Conservation (phyloP, 2,329 filamentous ascomycete genomes). For the Aaosphaeria arxii region DNA sequence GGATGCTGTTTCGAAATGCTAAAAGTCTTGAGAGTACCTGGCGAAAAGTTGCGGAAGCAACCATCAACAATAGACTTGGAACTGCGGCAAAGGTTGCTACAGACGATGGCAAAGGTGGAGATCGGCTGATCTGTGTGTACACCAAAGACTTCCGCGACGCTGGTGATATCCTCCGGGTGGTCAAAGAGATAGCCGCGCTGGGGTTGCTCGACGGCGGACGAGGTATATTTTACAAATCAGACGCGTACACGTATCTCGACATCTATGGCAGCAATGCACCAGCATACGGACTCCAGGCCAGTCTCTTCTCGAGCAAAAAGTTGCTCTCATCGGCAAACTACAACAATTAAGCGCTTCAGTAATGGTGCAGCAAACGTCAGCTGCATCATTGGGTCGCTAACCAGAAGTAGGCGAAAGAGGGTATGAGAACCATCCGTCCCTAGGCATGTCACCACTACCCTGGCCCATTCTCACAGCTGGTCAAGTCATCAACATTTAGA, state of each 20-base stretch:
- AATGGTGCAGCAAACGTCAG: no score
- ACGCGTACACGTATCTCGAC: conserved; percentile 51
- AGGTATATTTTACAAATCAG: conserved; percentile 75
- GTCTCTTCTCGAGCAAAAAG: conserved; percentile 42
- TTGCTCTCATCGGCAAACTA: conserved; percentile 12
- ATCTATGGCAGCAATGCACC: conserved; percentile 36
- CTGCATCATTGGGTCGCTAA: no score
- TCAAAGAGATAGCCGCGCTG: conserved; percentile 60
- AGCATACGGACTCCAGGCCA: conserved; percentile 41
- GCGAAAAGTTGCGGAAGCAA: conserved; percentile 64
- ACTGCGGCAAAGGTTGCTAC: conserved; percentile 71
- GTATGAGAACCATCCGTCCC: no score
- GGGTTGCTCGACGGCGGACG: conserved; percentile 52
- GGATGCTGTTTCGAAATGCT: conserved; percentile 67
- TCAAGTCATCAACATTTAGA: no score
- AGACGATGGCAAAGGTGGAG: conserved; percentile 37
- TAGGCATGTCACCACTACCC: no score
- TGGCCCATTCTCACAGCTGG: no score
- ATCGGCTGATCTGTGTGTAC: conserved; percentile 71
- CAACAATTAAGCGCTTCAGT: no score
- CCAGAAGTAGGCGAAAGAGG: no score
- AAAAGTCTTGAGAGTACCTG: conserved; percentile 61
- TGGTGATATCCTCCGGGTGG: conserved; percentile 66
- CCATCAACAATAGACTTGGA: conserved; percentile 67
- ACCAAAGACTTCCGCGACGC: conserved; percentile 70